phyloP scores from a whole-genome alignment of 176 grass and related monocot genomes.

The Lolium perenne region DNA sequence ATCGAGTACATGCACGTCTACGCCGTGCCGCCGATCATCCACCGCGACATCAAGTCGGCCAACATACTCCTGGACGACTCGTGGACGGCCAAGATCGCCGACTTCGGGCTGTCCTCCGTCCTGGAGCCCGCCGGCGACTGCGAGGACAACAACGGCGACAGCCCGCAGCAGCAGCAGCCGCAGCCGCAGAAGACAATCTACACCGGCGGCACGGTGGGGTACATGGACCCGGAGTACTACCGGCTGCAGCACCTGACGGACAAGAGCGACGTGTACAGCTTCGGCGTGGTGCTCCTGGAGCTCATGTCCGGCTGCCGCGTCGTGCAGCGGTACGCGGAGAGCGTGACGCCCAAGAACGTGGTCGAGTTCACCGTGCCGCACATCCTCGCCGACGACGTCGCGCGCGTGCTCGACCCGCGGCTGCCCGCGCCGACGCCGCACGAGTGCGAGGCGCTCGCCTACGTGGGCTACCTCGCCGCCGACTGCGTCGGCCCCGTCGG shows the following conservation, averaged over 20 bases:
- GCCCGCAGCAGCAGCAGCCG: not conserved
- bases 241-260: conserved; percentile 84
- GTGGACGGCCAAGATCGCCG: conserved; percentile 85
- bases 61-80: conserved; percentile 89
- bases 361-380: conserved; percentile 82
- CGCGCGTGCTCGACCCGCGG: conserved; percentile 65
- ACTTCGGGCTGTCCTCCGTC: conserved; percentile 82
- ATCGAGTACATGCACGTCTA: conserved; percentile 98
- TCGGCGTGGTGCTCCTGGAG: conserved; percentile 77
- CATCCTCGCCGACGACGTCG: conserved; percentile 74
- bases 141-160: conserved; percentile 2
- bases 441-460: conserved; percentile 75
- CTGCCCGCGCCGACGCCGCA: conserved; percentile 53
- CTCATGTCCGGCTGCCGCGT: conserved; percentile 76
- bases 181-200: conserved; percentile 34
- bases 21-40: conserved; percentile 91
- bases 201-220: conserved; percentile 86
- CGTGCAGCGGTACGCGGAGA: conserved; percentile 78
- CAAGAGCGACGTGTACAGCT: conserved; percentile 88
- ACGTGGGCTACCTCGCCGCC: conserved; percentile 79
- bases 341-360: conserved; percentile 84
- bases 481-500: conserved; percentile 79
- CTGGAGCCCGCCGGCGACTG: conserved; percentile 30
- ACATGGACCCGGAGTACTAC: conserved; percentile 99
- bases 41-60: conserved; percentile 93